Evolutionary conservation across 345 rosid genomes (phyloP), one percentile per base, ranked within the genome.

Genomic region (Melaleuca quinquenervia): DNA sequence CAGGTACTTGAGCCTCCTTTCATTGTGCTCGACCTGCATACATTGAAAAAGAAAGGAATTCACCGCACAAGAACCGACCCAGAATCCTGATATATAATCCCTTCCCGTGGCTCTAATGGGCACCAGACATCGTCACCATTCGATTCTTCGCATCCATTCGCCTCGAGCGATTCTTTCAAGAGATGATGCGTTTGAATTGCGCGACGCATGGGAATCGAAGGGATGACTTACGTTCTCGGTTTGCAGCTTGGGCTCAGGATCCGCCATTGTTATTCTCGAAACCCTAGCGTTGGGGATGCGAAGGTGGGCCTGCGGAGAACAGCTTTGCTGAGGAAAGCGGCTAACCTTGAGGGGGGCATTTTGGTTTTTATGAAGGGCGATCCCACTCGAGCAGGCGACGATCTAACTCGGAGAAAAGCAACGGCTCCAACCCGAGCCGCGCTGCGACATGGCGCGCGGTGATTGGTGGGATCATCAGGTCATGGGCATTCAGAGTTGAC

Each of bases 1-100:
- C 49, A 96, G 87, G 91, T 95, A 93, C 87, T 92, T 92, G 41
- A 95, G 94, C 20, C 89, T 88, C 85, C 89, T 85, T 55, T 87
- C 91, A 53, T 85, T 83, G 26, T 89, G 90, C 82, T 82, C 88
- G 50, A 53, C 89, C 92, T 87, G 48, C 76, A 2, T 50, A 41
- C 41, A 41, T 41, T 41, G 41, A 41, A 55, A 64, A 50, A 32
- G 70, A 45, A 86, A 21, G 6, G 18, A 15, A 52, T 36, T 80
- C 5, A 49, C 55, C 27, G 16, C 41, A 41, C 41, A 41, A 4
- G 4, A 41, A 2, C 4, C 41, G 4, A 41, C 41, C 41, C 41
- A 41, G 41, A 41, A 41, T 41, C 41, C 41, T 2, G 41, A 41
- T 41, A 41, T 41, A 41, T 41, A 41, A 41, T 41, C 41, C 41